These are phyloP conservation scores for apple (Malus domestica) DNA, from an alignment of 306 rosid genomes.

Conservation along the genomic window ASM211411v1 NC_041796.1:3232501-3233000, in stretches of 20 bases:
- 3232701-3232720: slow-evolving; percentile 25
- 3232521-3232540: too few species aligned
- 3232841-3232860: too few species aligned
- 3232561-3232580: too few species aligned
- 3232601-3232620: neutral
- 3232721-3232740: slow-evolving; percentile 38
- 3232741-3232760: slow-evolving; percentile 75
- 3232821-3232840: neutral
- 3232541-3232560: too few species aligned
- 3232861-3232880: neutral
- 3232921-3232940: slow-evolving; percentile 11
- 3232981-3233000: neutral
- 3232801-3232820: neutral
- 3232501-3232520: too few species aligned
- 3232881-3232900: slow-evolving; percentile 12
- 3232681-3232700: slow-evolving; percentile 34
- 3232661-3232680: neutral
- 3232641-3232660: neutral
- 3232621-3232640: neutral
- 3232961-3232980: slow-evolving; percentile 19
- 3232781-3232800: slow-evolving; percentile 83
- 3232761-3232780: slow-evolving; percentile 79
- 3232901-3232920: neutral
- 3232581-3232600: too few species aligned
- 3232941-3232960: neutral